Evolutionary conservation across 225 moss, liverwort and hornwort species (phyloP).

Genomic region (Pleurozium schreberi): DNA sequence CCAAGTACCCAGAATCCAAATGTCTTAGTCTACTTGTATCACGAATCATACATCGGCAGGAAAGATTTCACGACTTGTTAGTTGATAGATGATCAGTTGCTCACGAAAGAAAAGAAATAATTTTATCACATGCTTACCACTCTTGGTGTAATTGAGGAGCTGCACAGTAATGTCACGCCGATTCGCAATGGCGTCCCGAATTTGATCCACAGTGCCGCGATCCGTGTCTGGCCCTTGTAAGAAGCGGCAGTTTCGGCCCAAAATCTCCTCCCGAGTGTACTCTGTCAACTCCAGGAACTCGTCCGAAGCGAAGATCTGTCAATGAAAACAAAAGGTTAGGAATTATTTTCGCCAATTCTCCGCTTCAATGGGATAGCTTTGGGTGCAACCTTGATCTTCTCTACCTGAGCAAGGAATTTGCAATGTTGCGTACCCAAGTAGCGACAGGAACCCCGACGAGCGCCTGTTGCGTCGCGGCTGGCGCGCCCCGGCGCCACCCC

Average conservation of each 20-base stretch:
- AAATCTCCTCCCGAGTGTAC: conserved; percentile 86
- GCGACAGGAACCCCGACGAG: conserved; percentile 38
- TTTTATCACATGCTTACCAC: conserved; percentile 21
- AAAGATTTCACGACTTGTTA: neutral
- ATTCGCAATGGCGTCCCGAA: conserved; percentile 62
- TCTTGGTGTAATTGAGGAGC: conserved; percentile 91
- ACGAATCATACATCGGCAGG: too few relatives aligned
- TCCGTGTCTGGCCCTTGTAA: conserved; percentile 87
- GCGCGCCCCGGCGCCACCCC: neutral
- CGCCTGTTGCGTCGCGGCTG: conserved; percentile 23
- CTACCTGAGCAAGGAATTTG: too few relatives aligned
- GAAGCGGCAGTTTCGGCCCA: conserved; percentile 85
- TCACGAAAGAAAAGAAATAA: too few relatives aligned
- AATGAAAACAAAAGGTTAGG: neutral
- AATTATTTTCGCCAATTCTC: neutral
- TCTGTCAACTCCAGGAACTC: conserved; percentile 90
- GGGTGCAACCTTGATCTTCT: neutral
- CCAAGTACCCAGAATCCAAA: neutral
- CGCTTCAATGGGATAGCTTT: neutral
- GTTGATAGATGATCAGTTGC: neutral
- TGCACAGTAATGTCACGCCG: conserved; percentile 84
- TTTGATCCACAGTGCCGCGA: conserved; percentile 50
- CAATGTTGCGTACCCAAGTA: conserved; percentile 8
- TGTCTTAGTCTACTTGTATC: neutral
- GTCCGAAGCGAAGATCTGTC: conserved; percentile 82